Evolutionary conservation across 2,329 filamentous ascomycete genomes (phyloP), one percentile per base, ranked within the genome.

Genomic region (Aspergillus proliferans): DNA sequence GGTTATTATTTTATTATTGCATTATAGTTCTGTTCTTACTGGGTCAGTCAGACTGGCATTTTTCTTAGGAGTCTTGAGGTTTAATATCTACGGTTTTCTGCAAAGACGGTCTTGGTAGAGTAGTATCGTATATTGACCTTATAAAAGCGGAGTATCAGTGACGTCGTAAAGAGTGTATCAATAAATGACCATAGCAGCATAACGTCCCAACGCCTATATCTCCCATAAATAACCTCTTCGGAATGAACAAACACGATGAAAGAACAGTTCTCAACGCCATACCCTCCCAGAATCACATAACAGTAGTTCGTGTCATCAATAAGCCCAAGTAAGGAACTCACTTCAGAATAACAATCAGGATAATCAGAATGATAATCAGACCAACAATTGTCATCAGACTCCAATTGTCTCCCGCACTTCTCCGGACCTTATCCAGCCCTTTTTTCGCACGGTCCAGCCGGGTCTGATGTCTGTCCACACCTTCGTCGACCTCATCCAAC

Each of bases 401-500:
- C 81, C 86, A 88, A 69, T 92, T 93, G 64, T 95, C 89, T 60
- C 83, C 82, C 2, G 89, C 89, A 54, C 83, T 84, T 57, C 83
- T 75, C 9, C 86, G 81, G 51, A 97, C 82, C 56, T 78, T 80
- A 38, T 85, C 84, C 53, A 98, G 73, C 58, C 85, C 78, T 56
- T 80, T 81, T 59, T 83, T 80, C 28, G 92, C 93, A 8, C 88
- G 77, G 57, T 90, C 82, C 46, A 98, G 75, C 45, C 87, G 83
- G 22, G 76, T 76, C 66, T 86, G 81, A 71, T 97, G 91, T 50
- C 91, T 76, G 66, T 95, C 90, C 6, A 91, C 87, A 18, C 85
- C 80, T 41, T 80, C 80, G 64, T 97, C 93, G 41, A 94, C 83
- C 61, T 95, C 92, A 66, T 96, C 92, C 26, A 98, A 76, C 76